These are phyloP conservation scores for Ogataea zsoltii DNA, from an alignment of 805 yeast genomes.

Conservation along the genomic window DNA sequence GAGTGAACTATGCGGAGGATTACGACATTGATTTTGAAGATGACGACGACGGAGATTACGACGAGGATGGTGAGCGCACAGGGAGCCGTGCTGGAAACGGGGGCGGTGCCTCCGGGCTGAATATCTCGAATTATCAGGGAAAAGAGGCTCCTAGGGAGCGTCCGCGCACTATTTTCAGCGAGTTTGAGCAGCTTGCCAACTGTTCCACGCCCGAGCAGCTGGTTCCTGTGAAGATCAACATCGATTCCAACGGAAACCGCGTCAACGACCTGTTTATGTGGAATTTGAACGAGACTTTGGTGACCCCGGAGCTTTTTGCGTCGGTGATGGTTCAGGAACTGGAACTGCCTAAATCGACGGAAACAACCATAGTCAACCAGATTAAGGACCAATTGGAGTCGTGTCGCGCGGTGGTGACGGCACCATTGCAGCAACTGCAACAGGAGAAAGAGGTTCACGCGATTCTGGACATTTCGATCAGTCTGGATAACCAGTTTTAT, in stretches of 20 bases:
- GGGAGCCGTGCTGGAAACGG: constrained; percentile 11
- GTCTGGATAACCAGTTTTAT: constrained; percentile 76
- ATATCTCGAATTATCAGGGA: constrained; percentile 35
- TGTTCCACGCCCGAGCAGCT: constrained; percentile 44
- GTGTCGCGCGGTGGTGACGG: constrained; percentile 58
- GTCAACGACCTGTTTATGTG: constrained; percentile 72
- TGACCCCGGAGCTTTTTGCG: constrained; percentile 77
- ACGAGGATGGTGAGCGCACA: constrained; percentile 58
- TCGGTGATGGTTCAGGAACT: constrained; percentile 77
- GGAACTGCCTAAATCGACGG: constrained; percentile 70
- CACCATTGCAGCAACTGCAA: constrained; percentile 55
- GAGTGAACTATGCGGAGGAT: constrained; percentile 78
- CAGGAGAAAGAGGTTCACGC: constrained; percentile 62
- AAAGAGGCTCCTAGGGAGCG: constrained; percentile 43
- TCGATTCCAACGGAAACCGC: constrained; percentile 56
- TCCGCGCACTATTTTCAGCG: constrained; percentile 34
- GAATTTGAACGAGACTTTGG: constrained; percentile 64
- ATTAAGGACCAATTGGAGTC: constrained; percentile 83
- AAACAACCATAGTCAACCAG: constrained; percentile 62
- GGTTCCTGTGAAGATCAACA: constrained; percentile 65
- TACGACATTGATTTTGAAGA: constrained; percentile 56
- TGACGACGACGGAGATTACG: constrained; percentile 39
- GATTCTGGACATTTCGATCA: constrained; percentile 77
- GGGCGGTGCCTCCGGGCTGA: constrained; percentile 18
- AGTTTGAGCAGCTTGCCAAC: constrained; percentile 35